Conservation (phyloP, 2,329 filamentous ascomycete genomes). For the Aspergillus sergii region DNA sequence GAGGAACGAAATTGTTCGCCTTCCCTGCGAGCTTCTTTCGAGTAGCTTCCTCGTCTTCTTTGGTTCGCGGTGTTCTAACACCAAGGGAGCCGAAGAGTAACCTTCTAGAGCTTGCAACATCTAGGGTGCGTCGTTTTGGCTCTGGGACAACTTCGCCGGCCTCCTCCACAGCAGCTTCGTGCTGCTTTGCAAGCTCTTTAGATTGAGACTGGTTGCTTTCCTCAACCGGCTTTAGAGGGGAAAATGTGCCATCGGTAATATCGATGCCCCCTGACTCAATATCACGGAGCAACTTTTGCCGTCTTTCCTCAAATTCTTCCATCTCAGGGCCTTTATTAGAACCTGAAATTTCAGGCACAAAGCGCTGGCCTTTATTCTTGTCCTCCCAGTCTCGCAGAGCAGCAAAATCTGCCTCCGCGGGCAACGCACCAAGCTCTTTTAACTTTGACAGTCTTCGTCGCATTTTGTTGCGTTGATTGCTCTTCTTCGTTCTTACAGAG, state of each 20-base stretch:
- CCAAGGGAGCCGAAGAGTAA: slow-evolving; percentile 74
- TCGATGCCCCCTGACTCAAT: slow-evolving; percentile 58
- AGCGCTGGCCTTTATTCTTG: slow-evolving; percentile 26
- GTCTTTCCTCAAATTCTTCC: slow-evolving; percentile 53
- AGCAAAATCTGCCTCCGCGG: slow-evolving; percentile 52
- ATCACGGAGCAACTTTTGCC: slow-evolving; percentile 54
- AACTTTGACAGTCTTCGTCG: slow-evolving; percentile 54
- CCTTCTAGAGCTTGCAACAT: slow-evolving; percentile 65
- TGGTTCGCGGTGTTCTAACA: slow-evolving; percentile 67
- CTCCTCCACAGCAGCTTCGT: slow-evolving; percentile 14
- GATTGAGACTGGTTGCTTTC: slow-evolving; percentile 4
- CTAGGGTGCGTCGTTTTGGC: slow-evolving; percentile 48
- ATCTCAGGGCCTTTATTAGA: slow-evolving; percentile 31
- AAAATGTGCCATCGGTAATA: slow-evolving; percentile 32
- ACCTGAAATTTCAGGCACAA: slow-evolving; percentile 23
- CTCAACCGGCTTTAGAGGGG: slow-evolving; percentile 21
- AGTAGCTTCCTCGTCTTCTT: slow-evolving; percentile 67
- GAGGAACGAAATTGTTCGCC: slow-evolving; percentile 40
- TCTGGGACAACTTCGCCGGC: slow-evolving; percentile 18
- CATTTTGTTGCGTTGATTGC: slow-evolving; percentile 58
- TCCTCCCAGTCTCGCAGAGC: slow-evolving; percentile 49
- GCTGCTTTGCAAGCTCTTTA: slow-evolving; percentile 14
- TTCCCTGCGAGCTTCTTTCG: slow-evolving; percentile 62
- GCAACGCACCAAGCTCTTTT: slow-evolving; percentile 57
- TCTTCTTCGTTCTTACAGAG: slow-evolving; percentile 52